Base-by-base conservation (phyloP, 306 rosid genomes). In the Lathyrus aphaca region DNA sequence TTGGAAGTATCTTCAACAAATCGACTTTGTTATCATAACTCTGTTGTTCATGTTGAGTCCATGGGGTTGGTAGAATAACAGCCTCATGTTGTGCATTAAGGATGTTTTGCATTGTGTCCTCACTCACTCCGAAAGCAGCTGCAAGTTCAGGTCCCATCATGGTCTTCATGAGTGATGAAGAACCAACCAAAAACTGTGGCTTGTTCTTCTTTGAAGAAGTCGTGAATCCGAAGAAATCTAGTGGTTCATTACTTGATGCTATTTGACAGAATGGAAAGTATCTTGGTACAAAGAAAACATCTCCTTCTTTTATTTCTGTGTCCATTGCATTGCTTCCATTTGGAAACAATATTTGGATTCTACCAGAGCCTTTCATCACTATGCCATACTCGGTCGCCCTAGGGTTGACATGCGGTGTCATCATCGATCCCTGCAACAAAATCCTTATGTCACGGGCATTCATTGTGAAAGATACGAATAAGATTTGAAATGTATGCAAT, bases 341-440 rank as follows among this genome's bases (percentile, higher is more conserved):
- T 32, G 98, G 96, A 82, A 64, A 87, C 35, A 87, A 86, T 46
- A 92, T 73, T 39, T 89, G 89, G 44, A 92, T 72, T 29, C 77
- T 84, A 1, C 96, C 96, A 0, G 86, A 25, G 1, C 98, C 98
- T 23, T 50, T 78, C 38, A 87, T 16, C 12, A 92, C 89, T 27
- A 89, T 54, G 5, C 95, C 95, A 59, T 84, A 89, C 68, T 92
- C 95, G 5, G 92, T 84, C 10, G 98, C 98, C 42, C 68, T 83
- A 58, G 98, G 95, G 71, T 92, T 89, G 69, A 89, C 43, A 69
- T 89, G 98, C 0, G 98, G 98, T 16, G 96, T 82, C 96, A 92
- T 84, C 96, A 92, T 92, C 0, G 98, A 79, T 42, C 98, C 92
- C 96, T 89, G 71, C 72, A 38, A 48, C 18, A 8, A 50, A 50